Percentiles rank a stretch among this genome's conserved stretches.
These are phyloP conservation scores for Herpetospermum pedunculosum DNA, from an alignment of 306 rosid species.

Conservation along the genomic window DNA sequence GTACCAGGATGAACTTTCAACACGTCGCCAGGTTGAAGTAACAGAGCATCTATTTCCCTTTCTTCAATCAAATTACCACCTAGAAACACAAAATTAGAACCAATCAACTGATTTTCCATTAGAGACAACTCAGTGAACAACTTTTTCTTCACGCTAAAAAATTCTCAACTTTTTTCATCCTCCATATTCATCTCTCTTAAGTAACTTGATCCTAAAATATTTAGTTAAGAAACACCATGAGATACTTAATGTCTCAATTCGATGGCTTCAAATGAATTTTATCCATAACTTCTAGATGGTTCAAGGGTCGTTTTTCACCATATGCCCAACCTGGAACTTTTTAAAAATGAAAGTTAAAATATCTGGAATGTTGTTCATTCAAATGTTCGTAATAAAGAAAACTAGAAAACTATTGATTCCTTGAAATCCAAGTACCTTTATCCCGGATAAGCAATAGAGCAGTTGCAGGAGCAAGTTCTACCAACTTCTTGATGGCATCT, in stretches of 20 bases:
- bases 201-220: neutral
- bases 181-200: neutral
- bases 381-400: neutral
- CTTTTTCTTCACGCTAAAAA: neutral
- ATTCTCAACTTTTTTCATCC: neutral
- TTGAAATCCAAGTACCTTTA: constrained; percentile 37
- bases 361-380: neutral
- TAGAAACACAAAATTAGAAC: constrained; percentile 16
- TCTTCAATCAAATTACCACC: constrained; percentile 58
- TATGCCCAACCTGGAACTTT: neutral
- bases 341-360: neutral
- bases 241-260: neutral
- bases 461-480: constrained; percentile 85
- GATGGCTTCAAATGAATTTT: neutral
- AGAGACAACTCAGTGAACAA: neutral
- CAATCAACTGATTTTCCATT: neutral
- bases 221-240: neutral
- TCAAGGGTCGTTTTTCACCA: neutral
- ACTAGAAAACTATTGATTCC: neutral
- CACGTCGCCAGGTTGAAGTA: constrained; percentile 74
- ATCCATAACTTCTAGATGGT: neutral
- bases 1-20: constrained; percentile 93
- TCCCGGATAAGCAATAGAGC: constrained; percentile 66
- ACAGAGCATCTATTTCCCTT: constrained; percentile 86
- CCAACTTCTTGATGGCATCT: constrained; percentile 95